Evolutionary conservation across 768 basidiomycete species (phyloP), one percentile per base, ranked within the genome.

Genomic region (Boletellus ananas): DNA sequence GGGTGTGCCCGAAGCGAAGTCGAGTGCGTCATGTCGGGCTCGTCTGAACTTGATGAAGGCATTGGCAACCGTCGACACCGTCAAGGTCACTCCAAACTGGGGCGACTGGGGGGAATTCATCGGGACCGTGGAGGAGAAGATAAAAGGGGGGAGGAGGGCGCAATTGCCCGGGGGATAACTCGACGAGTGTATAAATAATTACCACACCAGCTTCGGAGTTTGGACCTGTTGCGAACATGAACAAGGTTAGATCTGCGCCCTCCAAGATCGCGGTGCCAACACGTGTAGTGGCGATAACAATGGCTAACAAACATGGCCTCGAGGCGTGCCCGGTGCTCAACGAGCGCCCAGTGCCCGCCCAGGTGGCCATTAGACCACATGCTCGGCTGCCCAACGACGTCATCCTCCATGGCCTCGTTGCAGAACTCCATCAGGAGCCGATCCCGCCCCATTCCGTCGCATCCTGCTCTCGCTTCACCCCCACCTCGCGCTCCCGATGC

Each of bases 41-140:
- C 78, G 74, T 34, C 74, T 75, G 55, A 84, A 70, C 54, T 74
- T 79, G 55, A 82, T 65, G 57, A 85, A 72, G 49, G 80, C 71
- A 52, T 76, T 79, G 39, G 81, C 75, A 34, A 85, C 77, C 51
- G 67, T 62, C 3, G 63, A 58, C 2, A 67, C 47, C 3, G 66
- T 53, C 43, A 70, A 29, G 0, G 60, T 45, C 47, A 59, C 51
- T 50, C 55, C 55, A 1, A 58, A 56, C 25, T 61, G 63, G 8
- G 63, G 58, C 6, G 58, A 56, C 0, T 59, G 59, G 10, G 63
- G 57, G 7, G 61, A 52, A 13, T 11, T 45, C 60, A 63, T 69
- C 2, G 14, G 11, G 17, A 36, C 9, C 4, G 34, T 12, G 20
- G 20, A 40, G 14, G 23, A 18, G 40, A 25, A 25, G 23, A 25